Evolutionary conservation across 2,329 filamentous ascomycete genomes (phyloP), one percentile per base, ranked within the genome.

Genomic region (Ophiostoma sp.): DNA sequence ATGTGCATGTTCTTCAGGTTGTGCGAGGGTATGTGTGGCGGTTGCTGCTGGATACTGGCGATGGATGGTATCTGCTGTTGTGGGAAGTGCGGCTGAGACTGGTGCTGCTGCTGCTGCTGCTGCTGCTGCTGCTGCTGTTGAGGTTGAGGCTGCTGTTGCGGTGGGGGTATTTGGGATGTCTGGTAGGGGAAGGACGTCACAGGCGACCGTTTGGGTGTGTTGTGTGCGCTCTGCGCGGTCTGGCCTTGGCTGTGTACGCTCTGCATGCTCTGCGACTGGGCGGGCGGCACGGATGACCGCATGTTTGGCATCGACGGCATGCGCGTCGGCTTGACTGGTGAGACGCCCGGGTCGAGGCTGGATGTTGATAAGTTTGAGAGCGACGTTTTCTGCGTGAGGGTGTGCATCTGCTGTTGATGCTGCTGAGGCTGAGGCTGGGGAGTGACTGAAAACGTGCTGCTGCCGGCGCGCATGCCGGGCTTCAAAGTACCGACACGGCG

Each of bases 401-500:
- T 39, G 17, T 65, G 60, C 15, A 15, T 23, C 11, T 60, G 54
- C 27, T 60, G 60, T 15, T 64, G 60, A 0, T 44, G 41, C 15
- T 13, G n/a, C 5, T 27, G 54, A 31, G 23, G n/a, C 4, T 31
- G 23, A 33, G 31, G 31, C 31, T 65, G 60, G 7, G 62, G 62
- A 1, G 35, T 13, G 20, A 39, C 60, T 2, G 60, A 65, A 36
- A 65, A 67, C 3, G 66, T 54, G 67, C 41, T 67, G 39, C n/a
- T 57, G 67, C 31, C 31, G 67, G 31, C 65, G 23, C 65, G 65
- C 65, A 48, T 67, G 36, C 8, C 15, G 35, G 10, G 54, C 71
- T 71, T 74, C 31, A 72, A 27, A 0, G 67, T 17, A 2, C 73
- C 73, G 4, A 73, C 69, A 4, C 73, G 73, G 41, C 73, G 71